Evolutionary conservation across 371 early-diverging fungal species (phyloP).

Genomic region (Zopfochytrium polystomum): DNA sequence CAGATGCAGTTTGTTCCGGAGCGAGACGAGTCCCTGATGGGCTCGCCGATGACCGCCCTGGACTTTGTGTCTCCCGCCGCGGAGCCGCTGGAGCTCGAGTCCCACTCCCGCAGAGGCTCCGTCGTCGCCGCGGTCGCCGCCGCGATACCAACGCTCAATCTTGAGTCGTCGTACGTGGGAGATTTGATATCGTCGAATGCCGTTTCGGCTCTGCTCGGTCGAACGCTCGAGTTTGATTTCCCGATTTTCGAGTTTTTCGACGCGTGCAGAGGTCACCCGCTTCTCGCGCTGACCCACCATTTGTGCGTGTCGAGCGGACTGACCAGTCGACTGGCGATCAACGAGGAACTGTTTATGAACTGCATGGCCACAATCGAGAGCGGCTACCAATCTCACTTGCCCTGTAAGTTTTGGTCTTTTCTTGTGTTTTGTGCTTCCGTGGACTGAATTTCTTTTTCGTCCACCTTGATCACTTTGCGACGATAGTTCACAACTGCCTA

Average conservation of each 20-base stretch:
- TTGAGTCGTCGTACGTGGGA: background rate
- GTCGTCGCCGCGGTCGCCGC: conserved; percentile 1
- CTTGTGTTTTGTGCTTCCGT: background rate
- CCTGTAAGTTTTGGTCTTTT: too few relatives aligned
- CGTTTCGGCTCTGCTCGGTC: conserved; percentile 23
- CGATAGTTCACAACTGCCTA: conserved; percentile 51
- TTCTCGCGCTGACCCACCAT: conserved; percentile 40
- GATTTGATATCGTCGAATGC: conserved; percentile 1
- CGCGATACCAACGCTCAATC: background rate
- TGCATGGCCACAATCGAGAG: conserved; percentile 43
- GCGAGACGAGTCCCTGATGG: conserved; percentile 14
- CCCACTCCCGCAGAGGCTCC: conserved; percentile 4
- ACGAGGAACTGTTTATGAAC: conserved; percentile 35
- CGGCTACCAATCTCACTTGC: conserved; percentile 43
- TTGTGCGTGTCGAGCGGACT: conserved; percentile 39
- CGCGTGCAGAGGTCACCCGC: conserved; percentile 31
- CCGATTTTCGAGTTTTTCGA: conserved; percentile 46
- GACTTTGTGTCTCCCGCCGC: conserved; percentile 11
- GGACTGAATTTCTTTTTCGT: background rate
- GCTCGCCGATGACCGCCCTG: conserved; percentile 19
- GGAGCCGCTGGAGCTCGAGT: background rate
- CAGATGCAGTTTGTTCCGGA: conserved; percentile 15
- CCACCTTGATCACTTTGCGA: too few relatives aligned
- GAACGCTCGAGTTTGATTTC: conserved; percentile 41
- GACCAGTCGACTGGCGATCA: conserved; percentile 30